phyloP scores from a whole-genome alignment of 352 stramenopile genomes.

The Discostella stelligera region DNA sequence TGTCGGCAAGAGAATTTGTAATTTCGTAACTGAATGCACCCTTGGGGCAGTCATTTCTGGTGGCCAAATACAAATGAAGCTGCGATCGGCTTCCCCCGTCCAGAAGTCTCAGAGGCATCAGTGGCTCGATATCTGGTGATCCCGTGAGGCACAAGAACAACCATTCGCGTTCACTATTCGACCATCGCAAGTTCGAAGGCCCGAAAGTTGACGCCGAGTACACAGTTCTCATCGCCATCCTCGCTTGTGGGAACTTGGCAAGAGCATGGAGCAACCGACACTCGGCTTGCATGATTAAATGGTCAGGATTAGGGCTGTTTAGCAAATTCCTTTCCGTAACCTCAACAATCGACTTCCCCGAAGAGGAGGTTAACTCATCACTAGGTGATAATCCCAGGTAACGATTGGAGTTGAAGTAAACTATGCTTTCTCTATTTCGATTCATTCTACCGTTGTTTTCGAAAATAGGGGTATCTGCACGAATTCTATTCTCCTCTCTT shows the following conservation, averaged over 20 bases:
- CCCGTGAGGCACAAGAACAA: constrained; percentile 61
- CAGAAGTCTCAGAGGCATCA: constrained; percentile 38
- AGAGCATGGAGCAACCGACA: constrained; percentile 58
- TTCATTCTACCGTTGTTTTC: constrained; percentile 2
- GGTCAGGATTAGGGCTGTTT: constrained; percentile 32
- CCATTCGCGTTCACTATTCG: constrained; percentile 54
- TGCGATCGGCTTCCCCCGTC: constrained; percentile 34
- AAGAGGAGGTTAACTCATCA: constrained; percentile 25
- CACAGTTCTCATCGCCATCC: constrained; percentile 50
- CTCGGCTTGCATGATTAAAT: constrained; percentile 50
- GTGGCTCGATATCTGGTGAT: constrained; percentile 34
- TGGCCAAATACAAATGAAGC: constrained; percentile 39
- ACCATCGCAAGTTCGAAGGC: constrained; percentile 57
- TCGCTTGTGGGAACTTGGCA: constrained; percentile 49
- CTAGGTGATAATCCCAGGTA: constrained; percentile 59
- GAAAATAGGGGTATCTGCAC: constrained; percentile 31
- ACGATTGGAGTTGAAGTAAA: constrained; percentile 77
- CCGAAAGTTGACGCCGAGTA: constrained; percentile 40
- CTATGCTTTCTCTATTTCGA: constrained; percentile 24
- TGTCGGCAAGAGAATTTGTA: not conserved
- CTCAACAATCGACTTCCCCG: constrained; percentile 33
- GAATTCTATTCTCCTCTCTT: constrained; percentile 17
- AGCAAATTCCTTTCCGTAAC: constrained; percentile 44
- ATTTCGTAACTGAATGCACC: constrained; percentile 41
- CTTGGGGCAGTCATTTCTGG: constrained; percentile 36